Percentiles rank a stretch among this genome's conserved stretches.
These are phyloP conservation scores for Trichocomaceae sp. DNA, from an alignment of 2,329 filamentous ascomycete genomes.

Conservation along the genomic window DNA sequence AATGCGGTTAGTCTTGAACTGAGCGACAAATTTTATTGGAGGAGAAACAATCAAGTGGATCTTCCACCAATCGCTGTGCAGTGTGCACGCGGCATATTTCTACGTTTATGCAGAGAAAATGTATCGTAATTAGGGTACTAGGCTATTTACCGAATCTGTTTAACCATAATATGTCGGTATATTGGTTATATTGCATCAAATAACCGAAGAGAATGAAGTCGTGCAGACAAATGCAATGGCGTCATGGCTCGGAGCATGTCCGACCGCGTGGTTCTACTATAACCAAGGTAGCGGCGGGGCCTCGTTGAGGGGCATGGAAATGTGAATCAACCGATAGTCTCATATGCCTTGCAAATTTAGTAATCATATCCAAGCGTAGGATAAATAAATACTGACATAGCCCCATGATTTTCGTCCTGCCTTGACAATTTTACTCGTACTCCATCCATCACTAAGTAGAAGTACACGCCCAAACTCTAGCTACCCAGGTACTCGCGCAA, in stretches of 20 bases:
- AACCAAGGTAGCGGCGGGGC: neutral
- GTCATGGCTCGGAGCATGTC: conserved; percentile 10
- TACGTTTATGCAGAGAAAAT: neutral
- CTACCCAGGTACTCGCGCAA: conserved; percentile 15
- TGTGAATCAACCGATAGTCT: neutral
- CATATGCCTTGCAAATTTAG: neutral
- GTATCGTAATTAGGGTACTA: neutral
- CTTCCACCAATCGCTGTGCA: neutral
- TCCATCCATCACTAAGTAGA: neutral
- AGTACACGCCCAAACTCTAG: neutral
- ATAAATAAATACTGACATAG: neutral
- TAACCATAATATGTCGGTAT: too few relatives aligned
- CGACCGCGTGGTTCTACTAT: neutral
- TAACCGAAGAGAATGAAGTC: neutral
- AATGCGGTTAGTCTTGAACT: neutral
- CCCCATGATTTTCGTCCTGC: neutral
- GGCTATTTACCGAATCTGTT: neutral
- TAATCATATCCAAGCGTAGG: neutral
- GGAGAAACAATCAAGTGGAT: neutral
- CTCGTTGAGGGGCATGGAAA: neutral
- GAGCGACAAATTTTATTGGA: neutral
- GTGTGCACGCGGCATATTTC: too few relatives aligned
- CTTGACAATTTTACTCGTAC: neutral
- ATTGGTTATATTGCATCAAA: neutral
- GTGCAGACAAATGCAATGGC: neutral